Base-by-base conservation (phyloP, 805 yeast species). In the Spencermartinsiella europaea region DNA sequence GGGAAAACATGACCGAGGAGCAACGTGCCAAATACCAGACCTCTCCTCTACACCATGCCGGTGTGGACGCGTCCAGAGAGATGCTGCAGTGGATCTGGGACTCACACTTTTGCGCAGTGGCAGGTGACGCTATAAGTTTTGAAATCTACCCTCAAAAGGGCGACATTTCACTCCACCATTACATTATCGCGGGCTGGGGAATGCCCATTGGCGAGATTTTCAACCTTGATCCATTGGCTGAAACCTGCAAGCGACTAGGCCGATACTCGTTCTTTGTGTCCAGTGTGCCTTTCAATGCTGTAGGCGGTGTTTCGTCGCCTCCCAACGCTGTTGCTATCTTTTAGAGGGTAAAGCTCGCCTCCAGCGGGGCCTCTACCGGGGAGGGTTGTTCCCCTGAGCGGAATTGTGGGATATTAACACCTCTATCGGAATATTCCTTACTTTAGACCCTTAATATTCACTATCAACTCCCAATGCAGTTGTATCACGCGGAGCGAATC, bases 311-410 rank as follows among this genome's bases (percentile, higher is more conserved):
- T 2, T 62, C 69, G 14, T 56, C 68, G 10, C 53, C 64, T 5
- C 66, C 69, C 1, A 74, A 77, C 54, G 76, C 80, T 1, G 74
- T 75, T 8, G 77, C 74, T 16, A 54, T 60, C 20, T 48, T 60
- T 35, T 60, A 47, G n/a, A n/a, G n/a, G n/a, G n/a, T n/a, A n/a
- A n/a, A n/a, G n/a, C n/a, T n/a, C n/a, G n/a, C n/a, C n/a, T n/a
- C n/a, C n/a, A n/a, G n/a, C n/a, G n/a, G n/a, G n/a, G n/a, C n/a
- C n/a, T n/a, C n/a, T n/a, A n/a, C n/a, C n/a, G n/a, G n/a, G n/a
- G n/a, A n/a, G n/a, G n/a, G n/a, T n/a, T n/a, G n/a, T n/a, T n/a
- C 22, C 15, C 15, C 8, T 34, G 17, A 28, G n/a, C n/a, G n/a
- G n/a, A n/a, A n/a, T n/a, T n/a, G n/a, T n/a, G n/a, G n/a, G n/a